Evolutionary conservation across 148 eudicot genomes (phyloP).

Genomic region (Persicaria maculosa): DNA sequence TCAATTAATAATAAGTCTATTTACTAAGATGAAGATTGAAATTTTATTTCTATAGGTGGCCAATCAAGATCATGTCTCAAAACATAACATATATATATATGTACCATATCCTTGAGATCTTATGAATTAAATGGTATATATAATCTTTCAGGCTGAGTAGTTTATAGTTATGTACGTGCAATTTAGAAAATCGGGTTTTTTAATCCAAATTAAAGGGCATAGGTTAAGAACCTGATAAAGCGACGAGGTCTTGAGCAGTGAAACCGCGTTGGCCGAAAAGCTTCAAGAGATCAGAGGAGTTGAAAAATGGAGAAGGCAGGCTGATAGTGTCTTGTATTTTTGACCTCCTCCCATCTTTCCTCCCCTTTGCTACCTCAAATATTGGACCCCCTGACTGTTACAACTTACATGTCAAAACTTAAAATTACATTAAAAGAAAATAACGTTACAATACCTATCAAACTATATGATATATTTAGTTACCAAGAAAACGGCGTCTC

Average conservation of each 20-base stretch:
- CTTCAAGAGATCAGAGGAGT: slow-evolving; percentile 51
- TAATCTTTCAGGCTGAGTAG: too few species aligned
- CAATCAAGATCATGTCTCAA: too few species aligned
- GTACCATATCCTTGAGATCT: too few species aligned
- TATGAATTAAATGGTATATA: too few species aligned
- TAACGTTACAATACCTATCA: not conserved
- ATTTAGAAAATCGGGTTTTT: too few species aligned
- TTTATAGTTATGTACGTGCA: too few species aligned
- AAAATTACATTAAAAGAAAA: not conserved
- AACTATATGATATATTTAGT: not conserved
- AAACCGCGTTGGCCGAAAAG: slow-evolving; percentile 69
- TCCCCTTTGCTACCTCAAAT: slow-evolving; percentile 80
- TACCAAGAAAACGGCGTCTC: slow-evolving; percentile 86
- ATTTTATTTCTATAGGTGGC: too few species aligned
- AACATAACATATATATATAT: not conserved
- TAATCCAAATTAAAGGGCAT: too few species aligned
- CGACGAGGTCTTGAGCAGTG: slow-evolving; percentile 70
- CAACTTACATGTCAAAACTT: not conserved
- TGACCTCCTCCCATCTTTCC: slow-evolving; percentile 79
- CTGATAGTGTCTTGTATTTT: slow-evolving; percentile 73
- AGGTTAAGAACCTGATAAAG: slow-evolving; percentile 56
- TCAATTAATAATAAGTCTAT: too few species aligned
- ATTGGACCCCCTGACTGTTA: slow-evolving; percentile 76
- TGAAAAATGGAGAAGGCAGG: slow-evolving; percentile 58
- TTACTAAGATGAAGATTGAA: too few species aligned